Base-by-base conservation (phyloP, 2,329 filamentous ascomycete species). In the Rutstroemia sp. region DNA sequence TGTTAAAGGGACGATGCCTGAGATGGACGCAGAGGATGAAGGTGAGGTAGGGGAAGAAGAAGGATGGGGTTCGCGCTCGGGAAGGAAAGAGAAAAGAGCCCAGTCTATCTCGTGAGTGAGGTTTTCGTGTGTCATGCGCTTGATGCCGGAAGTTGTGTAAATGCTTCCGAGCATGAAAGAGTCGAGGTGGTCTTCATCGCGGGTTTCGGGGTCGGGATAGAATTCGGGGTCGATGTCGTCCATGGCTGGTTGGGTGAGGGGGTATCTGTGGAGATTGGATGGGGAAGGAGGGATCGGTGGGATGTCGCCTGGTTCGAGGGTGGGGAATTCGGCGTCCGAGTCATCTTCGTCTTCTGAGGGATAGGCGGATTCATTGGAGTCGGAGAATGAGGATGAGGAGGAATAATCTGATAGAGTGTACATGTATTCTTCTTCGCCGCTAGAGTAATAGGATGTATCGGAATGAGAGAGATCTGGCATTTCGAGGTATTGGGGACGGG, bases 41-140 rank as follows among this genome's bases (percentile, higher is more conserved):
- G 5, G 25, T 7, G 72, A 71, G 34, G 65, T 68, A 8, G 82
- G 82, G 21, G 96, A 86, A 10, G 81, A 72, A 64, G 96, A 96
- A 58, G 82, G 79, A 0, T 80, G 76, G 3, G 92, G 88, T 14
- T 85, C 74, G 30, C 30, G 30, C 9, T 34, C 9, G 30, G 30
- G 30, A 14, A 86, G 76, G 61, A 97, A 89, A 63, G 88, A 83
- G 64, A 97, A 91, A 2, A 97, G 75, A 0, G 92, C 91, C 92
- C 92, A 97, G 70, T 97, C 92, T 46, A 97, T 91, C 70, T 97
- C 92, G 69, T 96, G 92, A 5, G 89, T 77, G 23, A 95, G 75
- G 4, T 86, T 84, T 59, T 87, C 78, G 58, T 86, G 80, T 51
- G 76, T 79, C 68, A 88, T 86, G 30, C 92, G 83, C 4, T 90